Conservation (phyloP, 2,329 filamentous ascomycete species). For the Ceratocystis harringtonii region DNA sequence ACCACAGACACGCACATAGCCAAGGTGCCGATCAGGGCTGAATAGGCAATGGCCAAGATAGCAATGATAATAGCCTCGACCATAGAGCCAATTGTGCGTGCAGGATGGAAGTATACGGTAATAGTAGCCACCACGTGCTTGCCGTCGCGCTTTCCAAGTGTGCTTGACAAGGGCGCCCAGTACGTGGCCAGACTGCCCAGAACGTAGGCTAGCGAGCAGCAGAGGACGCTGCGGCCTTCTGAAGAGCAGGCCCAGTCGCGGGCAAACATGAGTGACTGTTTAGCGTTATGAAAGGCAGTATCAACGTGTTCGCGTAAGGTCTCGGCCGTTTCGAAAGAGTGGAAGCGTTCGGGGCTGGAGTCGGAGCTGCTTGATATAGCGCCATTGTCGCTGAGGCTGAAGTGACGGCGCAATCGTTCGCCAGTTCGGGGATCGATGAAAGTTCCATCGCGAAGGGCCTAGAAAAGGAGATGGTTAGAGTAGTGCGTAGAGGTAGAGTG, state of each 20-base stretch:
- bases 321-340: constrained; percentile 26
- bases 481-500: not conserved
- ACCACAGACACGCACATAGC: constrained; percentile 82
- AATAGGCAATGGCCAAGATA: constrained; percentile 60
- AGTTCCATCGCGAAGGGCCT: constrained; percentile 70
- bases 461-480: constrained; percentile 2
- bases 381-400: constrained; percentile 44
- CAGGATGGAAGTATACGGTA: constrained; percentile 89
- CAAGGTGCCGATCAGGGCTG: constrained; percentile 52
- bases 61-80: constrained; percentile 68
- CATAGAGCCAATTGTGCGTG: constrained; percentile 77
- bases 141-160: constrained; percentile 71
- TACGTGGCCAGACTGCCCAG: constrained; percentile 79
- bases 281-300: constrained; percentile 27
- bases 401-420: constrained; percentile 64
- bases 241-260: constrained; percentile 53
- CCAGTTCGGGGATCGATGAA: constrained; percentile 78
- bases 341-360: constrained; percentile 23
- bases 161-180: constrained; percentile 52
- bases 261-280: constrained; percentile 27
- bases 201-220: constrained; percentile 81
- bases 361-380: constrained; percentile 22
- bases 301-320: constrained; percentile 26
- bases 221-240: constrained; percentile 65
- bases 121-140: constrained; percentile 91